A percentile compares a stretch with the other conserved stretches of the same genome.
phyloP scores from a whole-genome alignment of 2,329 filamentous ascomycete species.

The Coniochaeta pulveracea region DNA sequence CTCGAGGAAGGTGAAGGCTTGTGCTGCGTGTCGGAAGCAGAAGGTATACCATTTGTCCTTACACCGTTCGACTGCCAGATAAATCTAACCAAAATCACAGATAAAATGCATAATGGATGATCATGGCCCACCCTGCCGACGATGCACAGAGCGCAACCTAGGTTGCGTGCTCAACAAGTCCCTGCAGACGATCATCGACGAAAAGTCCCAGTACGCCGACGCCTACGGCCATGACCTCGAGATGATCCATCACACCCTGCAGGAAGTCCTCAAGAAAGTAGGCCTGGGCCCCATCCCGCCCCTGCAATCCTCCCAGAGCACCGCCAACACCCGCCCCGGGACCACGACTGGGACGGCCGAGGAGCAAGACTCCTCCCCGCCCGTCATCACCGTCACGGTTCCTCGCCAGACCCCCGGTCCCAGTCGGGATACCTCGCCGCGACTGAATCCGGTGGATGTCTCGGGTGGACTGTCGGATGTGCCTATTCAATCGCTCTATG shows the following conservation, averaged over 20 bases:
- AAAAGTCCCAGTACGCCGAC: slow-evolving; percentile 22
- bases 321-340: too few species aligned
- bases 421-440: slow-evolving; percentile 15
- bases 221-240: slow-evolving; percentile 12
- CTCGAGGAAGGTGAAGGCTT: slow-evolving; percentile 27
- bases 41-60: slow-evolving; percentile 18
- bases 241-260: slow-evolving; percentile 11
- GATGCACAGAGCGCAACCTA: slow-evolving; percentile 23
- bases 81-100: slow-evolving; percentile 10
- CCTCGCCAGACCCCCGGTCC: slow-evolving; percentile 10
- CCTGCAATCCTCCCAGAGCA: slow-evolving; percentile 9
- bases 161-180: slow-evolving; percentile 28
- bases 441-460: slow-evolving; percentile 12
- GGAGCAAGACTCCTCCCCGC: too few species aligned
- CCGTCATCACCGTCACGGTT: too few species aligned
- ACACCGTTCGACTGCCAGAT: neutral
- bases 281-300: slow-evolving; percentile 9
- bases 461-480: slow-evolving; percentile 25
- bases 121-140: slow-evolving; percentile 23
- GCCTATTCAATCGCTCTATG: slow-evolving; percentile 26
- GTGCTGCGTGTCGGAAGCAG: slow-evolving; percentile 27
- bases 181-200: slow-evolving; percentile 28
- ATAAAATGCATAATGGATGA: slow-evolving; percentile 30
- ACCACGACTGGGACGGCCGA: slow-evolving; percentile 6
- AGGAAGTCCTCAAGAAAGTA: slow-evolving; percentile 9